Conservation (phyloP, 2,329 filamentous ascomycete genomes). For the Mycosphaerella arachidis region DNA sequence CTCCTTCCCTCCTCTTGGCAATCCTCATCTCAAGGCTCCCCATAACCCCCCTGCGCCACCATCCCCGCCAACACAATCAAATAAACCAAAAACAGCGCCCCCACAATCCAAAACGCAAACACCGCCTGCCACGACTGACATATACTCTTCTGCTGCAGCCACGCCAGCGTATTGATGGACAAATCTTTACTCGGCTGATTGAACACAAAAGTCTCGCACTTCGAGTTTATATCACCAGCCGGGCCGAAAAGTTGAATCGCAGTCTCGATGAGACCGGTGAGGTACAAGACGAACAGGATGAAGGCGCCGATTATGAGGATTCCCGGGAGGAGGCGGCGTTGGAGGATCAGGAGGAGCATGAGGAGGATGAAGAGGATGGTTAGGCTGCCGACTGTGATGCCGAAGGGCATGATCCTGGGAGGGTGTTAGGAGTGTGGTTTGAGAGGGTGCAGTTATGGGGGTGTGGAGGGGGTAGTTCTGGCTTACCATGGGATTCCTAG, state of each 20-base stretch:
- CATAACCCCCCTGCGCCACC: slow-evolving; percentile 29
- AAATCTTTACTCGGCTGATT: slow-evolving; percentile 44
- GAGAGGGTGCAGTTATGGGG: not conserved
- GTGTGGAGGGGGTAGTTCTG: not conserved
- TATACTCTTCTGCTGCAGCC: slow-evolving; percentile 59
- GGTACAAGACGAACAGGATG: slow-evolving; percentile 58
- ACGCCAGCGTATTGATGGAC: slow-evolving; percentile 55
- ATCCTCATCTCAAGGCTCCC: slow-evolving; percentile 14
- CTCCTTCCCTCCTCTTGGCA: not conserved
- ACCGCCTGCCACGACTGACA: slow-evolving; percentile 61
- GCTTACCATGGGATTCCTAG: slow-evolving; percentile 58
- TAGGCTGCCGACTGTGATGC: slow-evolving; percentile 54
- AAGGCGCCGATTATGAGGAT: slow-evolving; percentile 58
- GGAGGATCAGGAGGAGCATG: slow-evolving; percentile 53
- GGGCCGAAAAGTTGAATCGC: slow-evolving; percentile 58
- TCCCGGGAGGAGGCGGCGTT: slow-evolving; percentile 54
- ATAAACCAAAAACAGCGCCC: slow-evolving; percentile 60
- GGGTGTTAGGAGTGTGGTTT: not conserved
- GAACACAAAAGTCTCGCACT: slow-evolving; percentile 57
- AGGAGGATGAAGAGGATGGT: slow-evolving; percentile 56
- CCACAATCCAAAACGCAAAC: slow-evolving; percentile 61
- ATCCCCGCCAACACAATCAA: slow-evolving; percentile 56
- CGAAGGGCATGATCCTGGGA: slow-evolving; percentile 60
- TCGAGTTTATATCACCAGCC: slow-evolving; percentile 53
- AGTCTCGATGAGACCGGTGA: slow-evolving; percentile 60